Evolutionary conservation across 306 rosid species (phyloP), one percentile per base, ranked within the genome.

Genomic region (Trichosanthes cucumerina): DNA sequence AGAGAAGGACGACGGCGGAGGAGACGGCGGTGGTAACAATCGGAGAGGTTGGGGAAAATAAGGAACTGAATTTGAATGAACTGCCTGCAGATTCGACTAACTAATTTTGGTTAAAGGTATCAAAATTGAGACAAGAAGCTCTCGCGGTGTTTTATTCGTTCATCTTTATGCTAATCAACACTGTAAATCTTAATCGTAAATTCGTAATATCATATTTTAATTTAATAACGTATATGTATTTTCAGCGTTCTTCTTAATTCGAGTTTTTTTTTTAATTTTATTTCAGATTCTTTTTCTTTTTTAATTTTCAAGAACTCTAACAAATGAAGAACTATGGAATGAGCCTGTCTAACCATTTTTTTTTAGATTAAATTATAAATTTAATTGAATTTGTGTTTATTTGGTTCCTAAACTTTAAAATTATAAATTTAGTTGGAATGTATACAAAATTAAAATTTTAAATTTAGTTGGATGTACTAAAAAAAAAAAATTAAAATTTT

Each of bases 11-110:
- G 52, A 14, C 75, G 53, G 34, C 0, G 21, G 34, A 49, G 21
- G 34, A 49, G 80, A 23, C 70, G 43, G 71, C 23, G 81, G 26
- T 44, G 78, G 80, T 56, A 54, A 70, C 75, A 39, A 5, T 58
- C 53, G 11, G 50, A 79, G 56, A 53, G 77, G 81, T 71, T 44
- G 46, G 58, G 53, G 71, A 43, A 47, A n/a, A 39, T 28, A 7
- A 9, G n/a, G 70, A 50, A 10, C 68, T 72, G 41, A 47, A 72
- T 72, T 46, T 72, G 52, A 72, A 72, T 28, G 77, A 72, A 47
- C 41, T 46, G 56, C 77, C 77, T 7, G 11, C 53, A 8, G 77
- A 72, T 72, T 46, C 58, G 24, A 14, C n/a, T 44, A 26, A 44
- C 4, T 21, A 70, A 44, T 21, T 68, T 24, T 24, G 6, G 65